A percentile compares a stretch with the other conserved stretches of the same genome.
Evolutionary conservation across 768 basidiomycete species (phyloP).

Genomic region (Suillus occidentalis): DNA sequence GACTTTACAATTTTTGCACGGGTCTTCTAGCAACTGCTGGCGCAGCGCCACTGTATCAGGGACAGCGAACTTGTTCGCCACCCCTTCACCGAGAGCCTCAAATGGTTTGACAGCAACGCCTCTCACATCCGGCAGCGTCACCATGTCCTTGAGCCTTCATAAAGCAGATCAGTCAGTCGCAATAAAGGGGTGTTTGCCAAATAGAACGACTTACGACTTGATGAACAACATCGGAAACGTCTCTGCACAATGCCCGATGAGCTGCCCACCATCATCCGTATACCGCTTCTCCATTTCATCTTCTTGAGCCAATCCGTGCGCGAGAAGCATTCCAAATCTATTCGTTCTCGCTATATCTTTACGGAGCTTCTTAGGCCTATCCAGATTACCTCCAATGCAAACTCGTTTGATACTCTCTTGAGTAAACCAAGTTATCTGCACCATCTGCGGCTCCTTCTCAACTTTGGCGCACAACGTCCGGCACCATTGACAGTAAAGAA

Average conservation of each 20-base stretch:
- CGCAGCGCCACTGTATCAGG: background rate
- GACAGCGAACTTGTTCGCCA: background rate
- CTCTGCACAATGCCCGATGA: conserved; percentile 7
- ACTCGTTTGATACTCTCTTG: background rate
- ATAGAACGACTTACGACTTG: background rate
- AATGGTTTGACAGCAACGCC: background rate
- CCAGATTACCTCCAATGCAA: background rate
- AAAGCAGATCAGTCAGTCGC: background rate
- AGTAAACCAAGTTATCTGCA: conserved; percentile 7
- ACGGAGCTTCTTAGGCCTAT: background rate
- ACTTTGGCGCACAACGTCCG: background rate
- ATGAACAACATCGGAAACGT: background rate
- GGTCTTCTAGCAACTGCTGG: background rate
- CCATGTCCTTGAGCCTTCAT: background rate
- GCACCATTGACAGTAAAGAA: background rate
- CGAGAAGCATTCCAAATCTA: background rate
- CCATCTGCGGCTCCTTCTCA: background rate
- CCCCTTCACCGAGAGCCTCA: background rate
- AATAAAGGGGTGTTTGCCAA: background rate
- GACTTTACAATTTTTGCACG: background rate
- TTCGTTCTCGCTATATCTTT: background rate
- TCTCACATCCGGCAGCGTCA: background rate
- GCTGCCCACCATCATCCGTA: background rate
- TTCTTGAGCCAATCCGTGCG: too few species aligned
- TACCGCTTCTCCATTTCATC: too few species aligned